phyloP scores from a whole-genome alignment of 1,284 basidiomycete genomes.

The Leccinum pallidistipes region DNA sequence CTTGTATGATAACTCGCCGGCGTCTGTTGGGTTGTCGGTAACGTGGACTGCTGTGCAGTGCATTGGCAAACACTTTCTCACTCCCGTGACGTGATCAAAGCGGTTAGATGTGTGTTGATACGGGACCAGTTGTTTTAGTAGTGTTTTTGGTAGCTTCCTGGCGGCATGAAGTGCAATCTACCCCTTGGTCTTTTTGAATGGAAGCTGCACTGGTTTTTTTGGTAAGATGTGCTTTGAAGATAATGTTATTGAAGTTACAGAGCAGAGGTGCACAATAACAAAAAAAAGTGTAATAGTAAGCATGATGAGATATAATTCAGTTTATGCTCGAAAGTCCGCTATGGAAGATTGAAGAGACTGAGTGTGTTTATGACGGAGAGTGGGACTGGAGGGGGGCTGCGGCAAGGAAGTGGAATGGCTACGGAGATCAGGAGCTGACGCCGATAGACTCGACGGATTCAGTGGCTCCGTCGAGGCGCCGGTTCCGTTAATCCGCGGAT shows the following conservation, averaged over 20 bases:
- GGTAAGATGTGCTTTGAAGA: neutral
- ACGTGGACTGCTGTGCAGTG: conserved; percentile 16
- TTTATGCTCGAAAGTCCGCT: conserved; percentile 21
- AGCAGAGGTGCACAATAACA: conserved; percentile 22
- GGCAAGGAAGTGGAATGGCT: conserved; percentile 7
- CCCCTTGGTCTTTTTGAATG: neutral
- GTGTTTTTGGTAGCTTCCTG: conserved; percentile 11
- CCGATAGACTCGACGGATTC: conserved; percentile 20
- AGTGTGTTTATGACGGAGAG: conserved; percentile 8
- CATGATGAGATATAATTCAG: conserved; percentile 18
- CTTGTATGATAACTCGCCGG: conserved; percentile 16
- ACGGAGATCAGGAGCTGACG: conserved; percentile 31
- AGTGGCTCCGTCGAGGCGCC: conserved; percentile 6
- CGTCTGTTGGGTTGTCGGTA: conserved; percentile 8
- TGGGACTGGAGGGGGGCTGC: conserved; percentile 11
- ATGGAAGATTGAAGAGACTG: conserved; percentile 16
- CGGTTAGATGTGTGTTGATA: conserved; percentile 18
- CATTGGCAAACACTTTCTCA: conserved; percentile 11
- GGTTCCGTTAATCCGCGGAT: conserved; percentile 11
- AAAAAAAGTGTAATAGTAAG: conserved; percentile 12
- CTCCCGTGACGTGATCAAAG: conserved; percentile 8
- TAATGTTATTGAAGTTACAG: conserved; percentile 26
- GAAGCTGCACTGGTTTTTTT: neutral
- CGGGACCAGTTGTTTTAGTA: neutral
- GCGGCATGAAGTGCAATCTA: conserved; percentile 10